A percentile compares a stretch with the other conserved stretches of the same genome.
Evolutionary conservation across 148 eudicot genomes (phyloP).

Genomic region (Chenopodium berlandieri): DNA sequence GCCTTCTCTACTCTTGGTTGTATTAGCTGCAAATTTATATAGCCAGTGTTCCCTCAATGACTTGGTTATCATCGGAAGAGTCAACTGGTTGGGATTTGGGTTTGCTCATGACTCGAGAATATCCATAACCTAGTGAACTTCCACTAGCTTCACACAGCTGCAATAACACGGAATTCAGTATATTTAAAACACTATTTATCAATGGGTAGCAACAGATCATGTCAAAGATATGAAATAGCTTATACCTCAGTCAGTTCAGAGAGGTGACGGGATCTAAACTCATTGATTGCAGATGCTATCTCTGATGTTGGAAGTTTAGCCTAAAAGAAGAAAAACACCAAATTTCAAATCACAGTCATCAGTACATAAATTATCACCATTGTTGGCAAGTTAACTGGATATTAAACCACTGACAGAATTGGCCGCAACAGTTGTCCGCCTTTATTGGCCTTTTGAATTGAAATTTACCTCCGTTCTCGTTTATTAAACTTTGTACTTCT

Average conservation of each 20-base stretch:
- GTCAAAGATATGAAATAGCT: neutral
- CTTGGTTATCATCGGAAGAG: slow-evolving; percentile 59
- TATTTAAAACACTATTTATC: neutral
- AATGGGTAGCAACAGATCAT: neutral
- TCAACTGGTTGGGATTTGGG: slow-evolving; percentile 60
- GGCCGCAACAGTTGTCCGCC: neutral
- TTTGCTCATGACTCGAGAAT: slow-evolving; percentile 63
- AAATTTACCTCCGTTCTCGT: too few relatives aligned
- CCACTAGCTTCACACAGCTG: slow-evolving; percentile 94
- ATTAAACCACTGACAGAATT: too few relatives aligned
- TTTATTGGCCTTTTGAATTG: neutral
- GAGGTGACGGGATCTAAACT: slow-evolving; percentile 93
- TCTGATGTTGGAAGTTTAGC: slow-evolving; percentile 89
- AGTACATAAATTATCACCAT: neutral
- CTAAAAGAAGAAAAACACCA: slow-evolving; percentile 35
- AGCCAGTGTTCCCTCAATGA: slow-evolving; percentile 65
- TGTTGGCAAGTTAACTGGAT: neutral
- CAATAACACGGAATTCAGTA: slow-evolving; percentile 13
- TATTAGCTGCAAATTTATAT: slow-evolving; percentile 30
- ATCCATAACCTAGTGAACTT: slow-evolving; percentile 92
- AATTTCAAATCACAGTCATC: neutral
- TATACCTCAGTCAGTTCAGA: slow-evolving; percentile 91
- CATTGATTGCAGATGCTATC: slow-evolving; percentile 89
- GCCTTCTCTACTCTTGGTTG: neutral
- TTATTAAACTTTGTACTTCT: too few relatives aligned